phyloP scores from a whole-genome alignment of 2,329 filamentous ascomycete genomes.

The Pseudogymnoascus sp. region DNA sequence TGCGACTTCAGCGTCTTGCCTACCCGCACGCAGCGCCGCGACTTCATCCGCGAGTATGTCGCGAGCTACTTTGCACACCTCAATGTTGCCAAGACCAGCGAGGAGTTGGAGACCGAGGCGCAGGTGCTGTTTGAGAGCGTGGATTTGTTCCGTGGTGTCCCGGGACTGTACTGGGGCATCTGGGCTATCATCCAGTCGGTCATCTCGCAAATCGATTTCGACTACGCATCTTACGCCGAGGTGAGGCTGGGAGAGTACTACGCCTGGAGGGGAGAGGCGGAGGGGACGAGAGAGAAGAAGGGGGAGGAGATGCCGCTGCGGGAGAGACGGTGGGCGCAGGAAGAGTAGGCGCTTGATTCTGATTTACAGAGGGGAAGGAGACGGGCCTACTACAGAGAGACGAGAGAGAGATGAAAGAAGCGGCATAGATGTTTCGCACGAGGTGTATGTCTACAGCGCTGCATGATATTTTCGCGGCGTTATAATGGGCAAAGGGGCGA shows the following conservation, averaged over 20 bases:
- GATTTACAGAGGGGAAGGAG: not conserved
- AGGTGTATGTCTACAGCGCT: slow-evolving; percentile 5
- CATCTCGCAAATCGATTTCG: slow-evolving; percentile 93
- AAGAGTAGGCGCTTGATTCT: slow-evolving; percentile 16
- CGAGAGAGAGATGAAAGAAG: not conserved
- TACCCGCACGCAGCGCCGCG: slow-evolving; percentile 65
- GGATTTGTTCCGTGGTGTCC: slow-evolving; percentile 79
- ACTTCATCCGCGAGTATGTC: slow-evolving; percentile 81
- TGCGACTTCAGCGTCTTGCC: slow-evolving; percentile 85
- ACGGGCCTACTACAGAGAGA: not conserved
- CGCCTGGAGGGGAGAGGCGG: slow-evolving; percentile 74
- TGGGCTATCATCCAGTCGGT: slow-evolving; percentile 93
- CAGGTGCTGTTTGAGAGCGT: slow-evolving; percentile 71
- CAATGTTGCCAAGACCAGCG: slow-evolving; percentile 33
- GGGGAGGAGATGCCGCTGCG: slow-evolving; percentile 62
- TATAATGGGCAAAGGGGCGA: slow-evolving; percentile 8
- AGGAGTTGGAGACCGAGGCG: slow-evolving; percentile 55
- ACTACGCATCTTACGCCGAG: slow-evolving; percentile 90
- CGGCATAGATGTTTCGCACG: slow-evolving; percentile 4
- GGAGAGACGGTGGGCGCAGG: slow-evolving; percentile 65
- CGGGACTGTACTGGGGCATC: slow-evolving; percentile 87
- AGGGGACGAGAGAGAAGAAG: slow-evolving; percentile 51
- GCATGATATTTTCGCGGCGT: slow-evolving; percentile 6
- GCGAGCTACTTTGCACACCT: slow-evolving; percentile 60
- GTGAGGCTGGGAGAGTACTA: slow-evolving; percentile 83